Percentiles rank a stretch among this genome's conserved stretches.
Evolutionary conservation across 257 asterid species (phyloP).

Genomic region (Przewalskia tangutica): DNA sequence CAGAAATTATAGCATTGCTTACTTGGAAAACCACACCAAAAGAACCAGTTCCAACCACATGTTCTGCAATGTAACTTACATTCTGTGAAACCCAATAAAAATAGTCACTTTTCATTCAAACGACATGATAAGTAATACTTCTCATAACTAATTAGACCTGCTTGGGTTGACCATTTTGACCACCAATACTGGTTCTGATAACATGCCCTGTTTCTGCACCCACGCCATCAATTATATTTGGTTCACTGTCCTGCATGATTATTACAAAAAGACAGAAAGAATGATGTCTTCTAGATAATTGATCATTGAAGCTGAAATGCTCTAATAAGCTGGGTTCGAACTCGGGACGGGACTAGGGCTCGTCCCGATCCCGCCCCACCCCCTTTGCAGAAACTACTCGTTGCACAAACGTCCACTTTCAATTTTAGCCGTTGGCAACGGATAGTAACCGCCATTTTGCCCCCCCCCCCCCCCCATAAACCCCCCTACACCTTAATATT

Average conservation of each 20-base stretch:
- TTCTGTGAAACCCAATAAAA: slow-evolving; percentile 44
- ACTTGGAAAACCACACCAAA: slow-evolving; percentile 96
- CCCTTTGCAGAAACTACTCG: too few relatives aligned
- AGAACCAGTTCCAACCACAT: slow-evolving; percentile 95
- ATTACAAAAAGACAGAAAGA: slow-evolving; percentile 1
- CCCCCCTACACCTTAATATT: too few relatives aligned
- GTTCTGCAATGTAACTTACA: slow-evolving; percentile 90
- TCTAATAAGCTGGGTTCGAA: neutral
- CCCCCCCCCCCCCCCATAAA: too few relatives aligned
- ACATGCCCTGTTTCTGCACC: slow-evolving; percentile 96
- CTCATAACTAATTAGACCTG: slow-evolving; percentile 40
- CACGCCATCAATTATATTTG: slow-evolving; percentile 83
- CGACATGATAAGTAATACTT: slow-evolving; percentile 14
- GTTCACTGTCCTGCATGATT: slow-evolving; percentile 82
- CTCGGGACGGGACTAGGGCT: too few relatives aligned
- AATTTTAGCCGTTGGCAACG: too few relatives aligned
- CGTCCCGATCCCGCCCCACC: too few relatives aligned
- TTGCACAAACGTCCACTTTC: too few relatives aligned
- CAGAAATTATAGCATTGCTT: slow-evolving; percentile 19
- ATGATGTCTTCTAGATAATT: slow-evolving; percentile 3
- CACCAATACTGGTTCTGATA: slow-evolving; percentile 75
- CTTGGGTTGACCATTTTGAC: slow-evolving; percentile 87
- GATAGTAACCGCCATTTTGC: too few relatives aligned
- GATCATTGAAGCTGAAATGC: neutral
- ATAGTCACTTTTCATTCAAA: slow-evolving; percentile 9